These are phyloP conservation scores for Chlorella sp. DNA, from an alignment of 139 green algal species.

Conservation along the genomic window DNA sequence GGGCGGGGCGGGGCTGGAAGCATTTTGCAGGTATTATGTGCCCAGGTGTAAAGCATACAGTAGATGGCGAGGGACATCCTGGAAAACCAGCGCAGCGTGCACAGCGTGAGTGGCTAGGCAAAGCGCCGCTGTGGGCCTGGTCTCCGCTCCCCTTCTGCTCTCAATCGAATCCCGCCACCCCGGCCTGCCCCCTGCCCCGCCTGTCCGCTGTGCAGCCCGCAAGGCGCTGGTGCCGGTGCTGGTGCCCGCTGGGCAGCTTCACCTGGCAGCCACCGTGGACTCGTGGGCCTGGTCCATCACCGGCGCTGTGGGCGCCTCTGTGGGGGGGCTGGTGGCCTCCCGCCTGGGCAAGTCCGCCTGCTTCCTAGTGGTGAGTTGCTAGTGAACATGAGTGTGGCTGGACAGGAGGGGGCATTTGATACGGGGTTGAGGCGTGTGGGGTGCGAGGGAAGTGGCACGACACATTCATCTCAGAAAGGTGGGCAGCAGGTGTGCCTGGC, in stretches of 20 bases:
- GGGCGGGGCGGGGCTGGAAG: neutral
- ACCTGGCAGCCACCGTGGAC: conserved; percentile 61
- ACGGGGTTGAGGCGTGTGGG: neutral
- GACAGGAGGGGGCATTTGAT: neutral
- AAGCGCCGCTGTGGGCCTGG: neutral
- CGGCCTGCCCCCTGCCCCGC: conserved; percentile 25
- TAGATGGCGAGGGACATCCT: conserved; percentile 1
- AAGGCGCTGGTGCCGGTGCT: conserved; percentile 51
- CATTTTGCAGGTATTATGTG: neutral
- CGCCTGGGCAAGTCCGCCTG: conserved; percentile 43
- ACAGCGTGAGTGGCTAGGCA: too few relatives aligned
- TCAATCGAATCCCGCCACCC: neutral
- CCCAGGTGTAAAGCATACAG: too few relatives aligned
- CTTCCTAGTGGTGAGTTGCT: conserved; percentile 48
- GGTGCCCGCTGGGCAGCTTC: conserved; percentile 46
- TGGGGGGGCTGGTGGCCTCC: conserved; percentile 50
- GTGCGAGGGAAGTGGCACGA: neutral
- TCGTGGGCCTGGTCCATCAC: conserved; percentile 54
- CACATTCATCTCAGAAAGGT: too few relatives aligned
- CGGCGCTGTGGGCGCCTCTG: conserved; percentile 48
- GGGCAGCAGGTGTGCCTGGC: too few relatives aligned
- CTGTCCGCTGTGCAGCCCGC: conserved; percentile 16
- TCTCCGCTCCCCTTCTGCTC: neutral
- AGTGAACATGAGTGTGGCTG: neutral
- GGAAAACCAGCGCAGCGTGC: too few relatives aligned